These are phyloP conservation scores for Solanum lycopersicoides DNA, from an alignment of 257 asterid genomes.

Conservation along the genomic window DNA sequence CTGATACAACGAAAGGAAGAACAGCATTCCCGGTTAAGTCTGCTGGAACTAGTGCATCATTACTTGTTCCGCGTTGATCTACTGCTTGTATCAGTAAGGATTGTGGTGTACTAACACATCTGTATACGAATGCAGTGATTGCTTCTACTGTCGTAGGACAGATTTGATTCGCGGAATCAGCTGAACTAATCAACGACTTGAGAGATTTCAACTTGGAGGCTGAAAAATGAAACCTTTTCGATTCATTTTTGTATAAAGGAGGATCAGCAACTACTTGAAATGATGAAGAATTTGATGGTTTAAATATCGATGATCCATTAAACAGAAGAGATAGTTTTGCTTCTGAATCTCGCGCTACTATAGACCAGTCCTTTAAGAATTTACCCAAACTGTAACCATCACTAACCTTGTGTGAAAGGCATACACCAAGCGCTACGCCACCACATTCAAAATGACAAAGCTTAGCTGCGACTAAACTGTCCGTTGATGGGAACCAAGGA, in stretches of 20 bases:
- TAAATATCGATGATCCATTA: not conserved
- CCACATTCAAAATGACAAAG: slow-evolving; percentile 1
- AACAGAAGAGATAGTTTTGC: not conserved
- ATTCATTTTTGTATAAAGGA: not conserved
- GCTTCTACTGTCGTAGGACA: not conserved
- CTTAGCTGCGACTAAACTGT: not conserved
- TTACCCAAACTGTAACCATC: not conserved
- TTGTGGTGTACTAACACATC: not conserved
- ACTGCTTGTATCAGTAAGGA: not conserved
- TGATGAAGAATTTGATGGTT: not conserved
- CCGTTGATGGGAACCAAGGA: not conserved
- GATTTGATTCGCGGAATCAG: not conserved
- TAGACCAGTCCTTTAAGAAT: not conserved
- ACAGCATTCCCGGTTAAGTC: not conserved
- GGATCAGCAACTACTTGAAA: not conserved
- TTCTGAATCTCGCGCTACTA: not conserved
- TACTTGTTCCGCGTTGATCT: not conserved
- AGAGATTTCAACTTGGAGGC: not conserved
- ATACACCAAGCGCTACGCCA: not conserved
- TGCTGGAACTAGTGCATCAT: not conserved
- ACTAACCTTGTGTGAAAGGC: not conserved
- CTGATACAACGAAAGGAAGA: not conserved
- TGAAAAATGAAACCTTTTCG: not conserved
- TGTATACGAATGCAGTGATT: not conserved
- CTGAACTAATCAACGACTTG: not conserved